Conservation (phyloP, 257 asterid species). For the Solanum lycopersicoides region DNA sequence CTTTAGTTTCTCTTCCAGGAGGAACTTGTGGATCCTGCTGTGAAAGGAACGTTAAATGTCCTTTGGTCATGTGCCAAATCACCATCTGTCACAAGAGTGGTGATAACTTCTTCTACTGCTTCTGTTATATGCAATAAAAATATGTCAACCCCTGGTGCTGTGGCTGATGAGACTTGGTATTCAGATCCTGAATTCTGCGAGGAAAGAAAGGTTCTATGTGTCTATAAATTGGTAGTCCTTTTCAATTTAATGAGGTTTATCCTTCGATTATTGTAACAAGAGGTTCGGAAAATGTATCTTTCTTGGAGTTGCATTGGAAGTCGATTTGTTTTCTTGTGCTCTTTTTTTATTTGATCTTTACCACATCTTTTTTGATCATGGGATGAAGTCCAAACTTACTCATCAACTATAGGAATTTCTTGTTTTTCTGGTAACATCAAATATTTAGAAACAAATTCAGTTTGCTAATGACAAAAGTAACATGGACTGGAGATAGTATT, state of each 20-base stretch:
- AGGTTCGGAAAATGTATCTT: background rate
- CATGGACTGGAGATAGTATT: background rate
- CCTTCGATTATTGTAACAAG: background rate
- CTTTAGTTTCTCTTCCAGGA: slow-evolving; percentile 13
- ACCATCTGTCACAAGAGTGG: slow-evolving; percentile 27
- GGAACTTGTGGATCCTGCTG: slow-evolving; percentile 45
- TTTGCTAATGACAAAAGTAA: background rate
- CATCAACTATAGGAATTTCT: background rate
- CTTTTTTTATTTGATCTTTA: background rate
- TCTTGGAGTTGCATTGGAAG: background rate
- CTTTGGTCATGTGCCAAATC: slow-evolving; percentile 28
- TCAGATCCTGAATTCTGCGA: slow-evolving; percentile 44
- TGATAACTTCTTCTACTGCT: slow-evolving; percentile 41
- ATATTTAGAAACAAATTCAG: background rate
- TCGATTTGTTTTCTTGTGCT: background rate
- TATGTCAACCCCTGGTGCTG: slow-evolving; percentile 11
- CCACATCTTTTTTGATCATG: background rate
- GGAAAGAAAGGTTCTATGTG: slow-evolving; percentile 33
- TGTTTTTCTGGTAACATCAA: background rate
- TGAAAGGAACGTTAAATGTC: slow-evolving; percentile 46
- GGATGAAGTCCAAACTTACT: background rate
- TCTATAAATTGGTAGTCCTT: background rate
- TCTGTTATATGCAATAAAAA: slow-evolving; percentile 14
- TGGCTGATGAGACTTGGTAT: slow-evolving; percentile 55
- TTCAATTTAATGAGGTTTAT: background rate